phyloP scores from a whole-genome alignment of 2,329 filamentous ascomycete genomes.

The Trichoderma breve region DNA sequence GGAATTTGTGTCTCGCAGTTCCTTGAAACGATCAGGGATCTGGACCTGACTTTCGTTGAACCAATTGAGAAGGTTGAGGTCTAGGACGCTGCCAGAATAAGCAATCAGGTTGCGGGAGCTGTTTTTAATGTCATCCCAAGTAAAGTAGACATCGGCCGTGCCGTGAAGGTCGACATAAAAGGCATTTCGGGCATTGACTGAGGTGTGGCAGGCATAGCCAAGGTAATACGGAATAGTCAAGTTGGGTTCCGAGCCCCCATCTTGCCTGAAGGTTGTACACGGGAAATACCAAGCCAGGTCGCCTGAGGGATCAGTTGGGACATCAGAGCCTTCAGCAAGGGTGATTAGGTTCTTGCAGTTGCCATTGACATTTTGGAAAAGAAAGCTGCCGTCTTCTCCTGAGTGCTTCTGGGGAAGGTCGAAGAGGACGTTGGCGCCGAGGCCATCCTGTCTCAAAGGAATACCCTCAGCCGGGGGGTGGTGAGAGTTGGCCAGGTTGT shows the following conservation, averaged over 20 bases:
- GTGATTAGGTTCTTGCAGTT: slow-evolving; percentile 92
- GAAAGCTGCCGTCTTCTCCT: slow-evolving; percentile 91
- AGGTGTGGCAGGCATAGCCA: slow-evolving; percentile 89
- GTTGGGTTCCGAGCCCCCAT: slow-evolving; percentile 80
- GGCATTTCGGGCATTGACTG: slow-evolving; percentile 59
- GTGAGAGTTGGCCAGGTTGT: slow-evolving; percentile 72
- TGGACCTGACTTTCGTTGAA: slow-evolving; percentile 79
- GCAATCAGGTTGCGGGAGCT: slow-evolving; percentile 85
- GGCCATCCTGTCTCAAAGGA: slow-evolving; percentile 47
- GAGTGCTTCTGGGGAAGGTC: slow-evolving; percentile 79
- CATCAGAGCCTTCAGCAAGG: slow-evolving; percentile 64
- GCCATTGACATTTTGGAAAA: slow-evolving; percentile 98
- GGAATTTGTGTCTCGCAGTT: slow-evolving; percentile 68
- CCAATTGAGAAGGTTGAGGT: slow-evolving; percentile 84
- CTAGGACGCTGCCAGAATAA: slow-evolving; percentile 90
- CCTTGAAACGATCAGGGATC: slow-evolving; percentile 74
- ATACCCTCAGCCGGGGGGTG: slow-evolving; percentile 83
- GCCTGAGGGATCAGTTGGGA: slow-evolving; percentile 70
- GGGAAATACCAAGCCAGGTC: slow-evolving; percentile 96
- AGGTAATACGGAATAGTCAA: slow-evolving; percentile 70
- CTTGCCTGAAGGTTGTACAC: slow-evolving; percentile 87
- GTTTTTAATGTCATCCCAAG: slow-evolving; percentile 92
- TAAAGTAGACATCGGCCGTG: slow-evolving; percentile 89
- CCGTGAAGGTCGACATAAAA: slow-evolving; percentile 70
- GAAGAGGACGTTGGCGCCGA: slow-evolving; percentile 75